A percentile compares a stretch with the other conserved stretches of the same genome.
These are phyloP conservation scores for Daldinia concentrica DNA, from an alignment of 495 filamentous ascomycete species.

Conservation along the genomic window DNA sequence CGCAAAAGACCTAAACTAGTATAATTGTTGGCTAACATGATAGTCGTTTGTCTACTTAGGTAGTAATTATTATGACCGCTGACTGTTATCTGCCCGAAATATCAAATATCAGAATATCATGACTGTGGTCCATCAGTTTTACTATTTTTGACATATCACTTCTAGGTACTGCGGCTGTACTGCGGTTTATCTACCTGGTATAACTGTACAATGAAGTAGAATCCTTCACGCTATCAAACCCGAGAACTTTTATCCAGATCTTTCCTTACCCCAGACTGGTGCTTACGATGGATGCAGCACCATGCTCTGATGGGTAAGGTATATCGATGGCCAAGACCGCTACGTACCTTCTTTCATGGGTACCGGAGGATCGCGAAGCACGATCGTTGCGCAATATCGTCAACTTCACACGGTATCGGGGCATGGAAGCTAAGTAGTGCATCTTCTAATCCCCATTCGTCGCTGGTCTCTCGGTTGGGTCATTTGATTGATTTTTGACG, in stretches of 20 bases:
- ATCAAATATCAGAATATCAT: too few relatives aligned
- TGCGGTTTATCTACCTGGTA: slow-evolving; percentile 12
- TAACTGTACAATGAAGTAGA: slow-evolving; percentile 10
- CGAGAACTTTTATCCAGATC: slow-evolving; percentile 33
- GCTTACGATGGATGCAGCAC: slow-evolving; percentile 43
- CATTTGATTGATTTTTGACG: slow-evolving; percentile 27
- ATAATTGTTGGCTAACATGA: neutral
- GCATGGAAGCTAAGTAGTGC: slow-evolving; percentile 20
- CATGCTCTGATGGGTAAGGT: slow-evolving; percentile 43
- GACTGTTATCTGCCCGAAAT: too few relatives aligned
- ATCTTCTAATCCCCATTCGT: slow-evolving; percentile 17
- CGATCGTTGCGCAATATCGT: slow-evolving; percentile 36
- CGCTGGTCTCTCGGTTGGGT: slow-evolving; percentile 2
- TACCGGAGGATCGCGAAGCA: slow-evolving; percentile 3
- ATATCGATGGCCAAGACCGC: slow-evolving; percentile 36
- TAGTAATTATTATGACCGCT: too few relatives aligned
- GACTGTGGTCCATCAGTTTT: slow-evolving; percentile 18
- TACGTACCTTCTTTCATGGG: slow-evolving; percentile 35
- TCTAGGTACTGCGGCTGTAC: slow-evolving; percentile 25
- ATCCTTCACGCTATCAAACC: slow-evolving; percentile 29
- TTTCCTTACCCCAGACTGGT: slow-evolving; percentile 46
- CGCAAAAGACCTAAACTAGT: neutral
- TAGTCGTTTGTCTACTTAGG: slow-evolving; percentile 20
- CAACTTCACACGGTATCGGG: slow-evolving; percentile 25
- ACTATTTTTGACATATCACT: slow-evolving; percentile 20